Base-by-base conservation (phyloP, 768 basidiomycete species). In the Kwoniella dendrophila region DNA sequence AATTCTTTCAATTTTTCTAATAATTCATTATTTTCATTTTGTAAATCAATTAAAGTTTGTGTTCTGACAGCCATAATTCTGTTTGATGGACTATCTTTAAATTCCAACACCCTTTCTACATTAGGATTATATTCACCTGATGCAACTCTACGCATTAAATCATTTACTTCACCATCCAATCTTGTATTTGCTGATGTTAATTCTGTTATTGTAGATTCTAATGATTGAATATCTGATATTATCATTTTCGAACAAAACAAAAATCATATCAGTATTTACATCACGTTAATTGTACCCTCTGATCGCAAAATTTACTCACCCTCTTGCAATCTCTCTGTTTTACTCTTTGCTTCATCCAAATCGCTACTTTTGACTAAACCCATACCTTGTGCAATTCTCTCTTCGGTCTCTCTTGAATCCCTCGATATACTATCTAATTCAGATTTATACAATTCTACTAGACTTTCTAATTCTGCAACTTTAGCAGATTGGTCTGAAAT, bases 21-120 rank as follows among this genome's bases (percentile, higher is more conserved):
- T 20, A 97, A 80, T 1, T 90, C 92, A 45, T 86, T 85, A 72
- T 97, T 99, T 82, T 99, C 95, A 43, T 79, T 81, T 78, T 84
- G 86, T 33, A 97, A 81, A 22, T 87, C 81, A 36, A 92, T 87
- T 81, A 97, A 83, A 20, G 84, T 86, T 22, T 84, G 87, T 65
- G 87, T 84, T 49, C 92, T 83, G 29, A 90, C 80, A 45, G 90
- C 89, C 14, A 85, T 85, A 85, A 91, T 90, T 66, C 87, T 82
- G 67, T 87, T 83, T n/a, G 89, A 90, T 0, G 94, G 94, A 69
- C 93, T 94, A 45, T 88, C 86, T 7, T 78, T 79, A 66, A 94
- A 78, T 50, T 85, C 74, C 47, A 78, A 59, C 49, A 66, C 70
- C 29, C 77, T 61, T 62, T 74, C 74, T 32, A 59, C 50, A 20